Percentiles rank a stretch among this genome's conserved stretches.
Evolutionary conservation across 2,329 filamentous ascomycete species (phyloP).

Genomic region (Orbilia oligospora): DNA sequence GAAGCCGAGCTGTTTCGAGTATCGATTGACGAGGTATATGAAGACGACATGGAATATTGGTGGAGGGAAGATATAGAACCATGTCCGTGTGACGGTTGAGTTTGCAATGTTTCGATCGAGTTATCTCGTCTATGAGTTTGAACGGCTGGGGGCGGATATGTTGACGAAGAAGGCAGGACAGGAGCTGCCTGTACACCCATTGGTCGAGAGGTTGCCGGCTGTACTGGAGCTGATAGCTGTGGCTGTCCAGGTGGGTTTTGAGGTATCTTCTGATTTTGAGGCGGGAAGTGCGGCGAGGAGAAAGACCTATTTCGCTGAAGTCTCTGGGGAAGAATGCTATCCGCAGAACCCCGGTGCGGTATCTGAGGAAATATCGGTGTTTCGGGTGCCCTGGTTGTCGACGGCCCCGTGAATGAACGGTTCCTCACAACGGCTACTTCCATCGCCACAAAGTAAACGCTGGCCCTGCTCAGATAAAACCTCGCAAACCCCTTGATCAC

Average conservation of each 20-base stretch:
- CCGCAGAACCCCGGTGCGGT: constrained; percentile 53
- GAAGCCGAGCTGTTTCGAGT: constrained; percentile 51
- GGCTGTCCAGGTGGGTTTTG: constrained; percentile 31
- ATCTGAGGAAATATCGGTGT: constrained; percentile 48
- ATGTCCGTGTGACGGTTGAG: constrained; percentile 27
- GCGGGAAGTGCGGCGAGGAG: constrained; percentile 54
- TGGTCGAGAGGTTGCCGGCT: constrained; percentile 26
- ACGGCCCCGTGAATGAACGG: constrained; percentile 56
- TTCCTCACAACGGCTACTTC: constrained; percentile 53
- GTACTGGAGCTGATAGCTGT: constrained; percentile 31
- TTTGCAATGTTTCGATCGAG: constrained; percentile 50
- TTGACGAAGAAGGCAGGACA: constrained; percentile 20
- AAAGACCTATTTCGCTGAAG: constrained; percentile 51
- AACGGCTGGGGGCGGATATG: constrained; percentile 40
- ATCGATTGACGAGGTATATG: constrained; percentile 54
- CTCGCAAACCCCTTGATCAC: constrained; percentile 58
- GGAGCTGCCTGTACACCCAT: constrained; percentile 42
- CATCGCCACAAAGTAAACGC: constrained; percentile 60
- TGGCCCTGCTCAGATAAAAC: constrained; percentile 58
- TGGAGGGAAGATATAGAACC: constrained; percentile 50
- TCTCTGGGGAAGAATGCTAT: constrained; percentile 53
- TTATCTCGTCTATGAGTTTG: constrained; percentile 44
- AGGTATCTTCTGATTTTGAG: constrained; percentile 19
- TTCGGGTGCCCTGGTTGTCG: constrained; percentile 48
- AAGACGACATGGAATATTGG: constrained; percentile 57